These are phyloP conservation scores for Glycine tomentella DNA, from an alignment of 306 rosid species.

Conservation along the genomic window DNA sequence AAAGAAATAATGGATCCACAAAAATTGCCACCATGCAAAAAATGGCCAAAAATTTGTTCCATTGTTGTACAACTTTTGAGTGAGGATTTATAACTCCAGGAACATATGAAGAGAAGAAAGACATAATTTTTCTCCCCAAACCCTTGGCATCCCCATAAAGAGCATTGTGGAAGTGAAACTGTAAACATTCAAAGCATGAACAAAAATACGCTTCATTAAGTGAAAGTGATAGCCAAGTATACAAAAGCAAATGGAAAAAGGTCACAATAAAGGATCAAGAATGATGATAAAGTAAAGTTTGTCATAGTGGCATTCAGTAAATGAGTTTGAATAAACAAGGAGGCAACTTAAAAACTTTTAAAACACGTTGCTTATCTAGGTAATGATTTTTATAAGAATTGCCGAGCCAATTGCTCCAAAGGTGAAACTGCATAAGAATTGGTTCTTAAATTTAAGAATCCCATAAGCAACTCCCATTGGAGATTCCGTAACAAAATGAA, in stretches of 20 bases:
- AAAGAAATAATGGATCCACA: slow-evolving; percentile 86
- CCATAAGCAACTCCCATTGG: too few species aligned
- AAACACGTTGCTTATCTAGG: too few species aligned
- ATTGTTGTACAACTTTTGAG: slow-evolving; percentile 68
- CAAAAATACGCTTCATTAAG: neutral
- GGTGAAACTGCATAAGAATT: too few species aligned
- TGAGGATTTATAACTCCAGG: slow-evolving; percentile 92
- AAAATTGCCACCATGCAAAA: slow-evolving; percentile 74
- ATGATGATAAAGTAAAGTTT: slow-evolving; percentile 2
- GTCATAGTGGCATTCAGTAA: neutral
- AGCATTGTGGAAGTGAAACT: slow-evolving; percentile 67
- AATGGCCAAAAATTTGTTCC: slow-evolving; percentile 80
- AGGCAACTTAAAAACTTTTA: slow-evolving; percentile 5
- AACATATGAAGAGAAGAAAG: slow-evolving; percentile 61
- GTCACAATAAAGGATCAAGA: slow-evolving; percentile 32
- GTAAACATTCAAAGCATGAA: slow-evolving; percentile 28
- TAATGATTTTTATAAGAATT: too few species aligned
- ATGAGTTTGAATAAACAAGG: neutral
- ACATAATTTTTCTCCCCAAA: slow-evolving; percentile 57
- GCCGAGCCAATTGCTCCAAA: too few species aligned
- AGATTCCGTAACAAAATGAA: too few species aligned
- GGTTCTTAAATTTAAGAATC: too few species aligned
- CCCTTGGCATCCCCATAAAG: slow-evolving; percentile 88
- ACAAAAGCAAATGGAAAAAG: slow-evolving; percentile 13
- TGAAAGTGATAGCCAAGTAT: neutral